phyloP scores from a whole-genome alignment of 2,329 filamentous ascomycete genomes.

The Phaeosphaeria sp. region DNA sequence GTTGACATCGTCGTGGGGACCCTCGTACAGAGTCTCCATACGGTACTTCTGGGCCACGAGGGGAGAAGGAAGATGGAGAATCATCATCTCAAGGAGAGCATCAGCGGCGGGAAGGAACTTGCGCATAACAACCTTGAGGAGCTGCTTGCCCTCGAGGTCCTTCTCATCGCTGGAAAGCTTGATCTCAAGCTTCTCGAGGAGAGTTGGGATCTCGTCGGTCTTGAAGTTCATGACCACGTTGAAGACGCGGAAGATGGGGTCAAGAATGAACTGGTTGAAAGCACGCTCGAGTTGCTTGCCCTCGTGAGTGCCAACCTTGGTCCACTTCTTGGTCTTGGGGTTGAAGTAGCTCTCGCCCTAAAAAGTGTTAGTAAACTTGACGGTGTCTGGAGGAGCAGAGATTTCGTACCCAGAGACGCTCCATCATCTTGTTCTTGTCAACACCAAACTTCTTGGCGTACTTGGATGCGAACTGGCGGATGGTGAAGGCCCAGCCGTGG shows the following conservation, averaged over 20 bases:
- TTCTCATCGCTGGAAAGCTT: slow-evolving; percentile 88
- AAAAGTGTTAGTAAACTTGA: no score
- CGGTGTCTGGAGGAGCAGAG: no score
- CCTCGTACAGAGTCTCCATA: slow-evolving; percentile 98
- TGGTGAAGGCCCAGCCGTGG: slow-evolving; percentile 99
- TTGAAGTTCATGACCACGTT: slow-evolving; percentile 96
- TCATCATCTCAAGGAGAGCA: slow-evolving; percentile 99
- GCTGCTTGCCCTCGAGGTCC: slow-evolving; percentile 94
- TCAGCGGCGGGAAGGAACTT: slow-evolving; percentile 99
- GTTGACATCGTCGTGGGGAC: slow-evolving; percentile 88
- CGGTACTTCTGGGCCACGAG: slow-evolving; percentile 96
- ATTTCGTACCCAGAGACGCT: slow-evolving; percentile 80
- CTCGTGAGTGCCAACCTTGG: slow-evolving; percentile 81
- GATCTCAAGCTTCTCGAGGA: slow-evolving; percentile 92
- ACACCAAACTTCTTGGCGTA: slow-evolving; percentile 99
- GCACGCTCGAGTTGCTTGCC: slow-evolving; percentile 94
- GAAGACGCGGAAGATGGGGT: slow-evolving; percentile 99
- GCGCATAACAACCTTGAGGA: slow-evolving; percentile 97
- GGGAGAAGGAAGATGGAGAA: slow-evolving; percentile 97
- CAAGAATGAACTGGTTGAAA: slow-evolving; percentile 99
- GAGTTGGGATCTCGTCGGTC: slow-evolving; percentile 83
- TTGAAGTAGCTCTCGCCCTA: slow-evolving; percentile 98
- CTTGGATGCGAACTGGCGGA: slow-evolving; percentile 93
- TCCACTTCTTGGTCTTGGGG: slow-evolving; percentile 99
- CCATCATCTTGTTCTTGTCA: slow-evolving; percentile 99